Base-by-base conservation (phyloP, 176 grass and related monocot species). In the maize (Zea mays) region DNA sequence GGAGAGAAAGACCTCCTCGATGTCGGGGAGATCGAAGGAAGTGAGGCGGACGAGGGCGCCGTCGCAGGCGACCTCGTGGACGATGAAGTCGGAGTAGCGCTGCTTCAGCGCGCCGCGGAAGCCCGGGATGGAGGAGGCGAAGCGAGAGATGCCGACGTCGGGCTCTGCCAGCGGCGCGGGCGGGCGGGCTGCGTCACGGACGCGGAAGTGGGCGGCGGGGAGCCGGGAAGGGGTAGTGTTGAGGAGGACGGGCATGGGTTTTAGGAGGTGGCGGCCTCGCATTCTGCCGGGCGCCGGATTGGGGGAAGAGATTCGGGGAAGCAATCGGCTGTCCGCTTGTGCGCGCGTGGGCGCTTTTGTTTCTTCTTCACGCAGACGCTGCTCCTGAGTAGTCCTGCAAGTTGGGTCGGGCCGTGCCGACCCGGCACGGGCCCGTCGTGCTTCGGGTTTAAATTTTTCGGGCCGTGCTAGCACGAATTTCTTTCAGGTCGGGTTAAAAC, bases 21-120 rank as follows among this genome's bases (percentile, higher is more conserved):
- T 73, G 54, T 78, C 69, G 7, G 95, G 91, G 42, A 97, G 85
- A 45, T 94, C 85, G 79, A 97, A 90, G 71, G 91, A 90, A 69
- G 89, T 97, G 76, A 97, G 95, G 35, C 73, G 89, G 44, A 97
- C 82, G 60, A 94, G 79, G 42, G 93, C 72, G 54, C 87, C 95
- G 71, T 92, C 86, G 19, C 75, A 51, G 82, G 70, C 78, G 34
- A 97, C 95, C 85, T 97, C 95, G 59, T 97, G 93, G 38, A 97
- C 91, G 71, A 97, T 52, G 86, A 97, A 97, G 84, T 97, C 91
- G 43, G 91, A 88, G 76, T 90, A 97, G 41, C 91, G 92, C 54
- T 92, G 91, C 85, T 97, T 97, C 72, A 97, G 72, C 60, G 85
- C 80, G 51, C 85, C 94, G 62, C 82, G 76, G 87, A 97, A 94